Base-by-base conservation (phyloP, 306 rosid genomes). In the Arachis hypogaea region DNA sequence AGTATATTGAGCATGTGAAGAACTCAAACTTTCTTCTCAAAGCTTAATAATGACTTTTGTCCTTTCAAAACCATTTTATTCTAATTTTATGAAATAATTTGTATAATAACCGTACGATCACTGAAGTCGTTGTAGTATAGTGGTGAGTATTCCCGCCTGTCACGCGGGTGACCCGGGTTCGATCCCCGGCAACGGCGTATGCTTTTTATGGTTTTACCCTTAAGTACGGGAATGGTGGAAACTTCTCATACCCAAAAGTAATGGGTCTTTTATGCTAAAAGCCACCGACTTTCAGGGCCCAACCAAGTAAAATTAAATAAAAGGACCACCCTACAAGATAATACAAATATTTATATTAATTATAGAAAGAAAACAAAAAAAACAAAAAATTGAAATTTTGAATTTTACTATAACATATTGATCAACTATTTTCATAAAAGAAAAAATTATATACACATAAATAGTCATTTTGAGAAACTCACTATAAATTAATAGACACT, bases 151-250 rank as follows among this genome's bases (percentile, higher is more conserved):
- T 52, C 58, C 29, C 58, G 58, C 58, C 58, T 52, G 58, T 22
- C 28, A 52, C 58, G 28, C 28, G 58, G 58, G 58, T n/a, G 58
- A 52, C 58, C 58, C 58, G 28, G 58, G 58, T 52, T 52, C 58
- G 58, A 52, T 52, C 58, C 58, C 58, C 58, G 58, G 58, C 58
- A 52, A 52, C 58, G 58, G 58, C 58, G 58, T 1, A 0, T 52
- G 16, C 1, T 9, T 45, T 45, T 33, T 2, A 33, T 33, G 38
- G 38, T 33, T 33, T 33, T 33, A 33, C 38, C 38, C 38, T 33
- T 33, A 33, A 2, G 38, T 33, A 33, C 38, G 38, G 38, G 38
- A 4, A 33, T 45, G 49, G 49, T 9, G 49, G 49, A 45, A 49
- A 33, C 38, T 33, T 33, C 38, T 4, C 38, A 46, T 5, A 52